phyloP scores from a whole-genome alignment of 1,284 basidiomycete genomes.

The Coniophora puteana region DNA sequence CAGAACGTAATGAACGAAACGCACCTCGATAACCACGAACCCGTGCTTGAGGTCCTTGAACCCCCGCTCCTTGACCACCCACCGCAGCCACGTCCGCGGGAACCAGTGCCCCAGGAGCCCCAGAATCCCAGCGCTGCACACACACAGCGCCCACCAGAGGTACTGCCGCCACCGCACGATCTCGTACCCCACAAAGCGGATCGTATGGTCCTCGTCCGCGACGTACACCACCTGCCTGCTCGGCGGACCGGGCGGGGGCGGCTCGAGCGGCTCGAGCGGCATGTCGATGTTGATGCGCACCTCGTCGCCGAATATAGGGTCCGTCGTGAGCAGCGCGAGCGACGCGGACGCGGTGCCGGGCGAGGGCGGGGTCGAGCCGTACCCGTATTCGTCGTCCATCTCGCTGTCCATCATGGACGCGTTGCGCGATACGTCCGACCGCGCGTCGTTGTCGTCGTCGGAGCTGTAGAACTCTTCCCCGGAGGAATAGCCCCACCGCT shows the following conservation, averaged over 20 bases:
- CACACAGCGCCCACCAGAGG: conserved; percentile 73
- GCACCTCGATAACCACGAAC: conserved; percentile 88
- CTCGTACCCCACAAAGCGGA: conserved; percentile 91
- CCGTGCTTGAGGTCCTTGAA: conserved; percentile 75
- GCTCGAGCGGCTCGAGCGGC: conserved; percentile 52
- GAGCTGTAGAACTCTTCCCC: conserved; percentile 56
- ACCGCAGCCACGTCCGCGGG: conserved; percentile 85
- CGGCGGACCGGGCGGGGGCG: conserved; percentile 72
- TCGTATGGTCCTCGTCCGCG: conserved; percentile 86
- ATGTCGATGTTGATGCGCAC: conserved; percentile 75
- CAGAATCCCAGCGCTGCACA: conserved; percentile 73
- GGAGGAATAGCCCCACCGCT: conserved; percentile 79
- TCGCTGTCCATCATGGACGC: conserved; percentile 46
- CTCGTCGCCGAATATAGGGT: conserved; percentile 79
- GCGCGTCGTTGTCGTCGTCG: conserved; percentile 22
- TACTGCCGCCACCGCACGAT: conserved; percentile 59
- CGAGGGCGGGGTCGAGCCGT: conserved; percentile 65
- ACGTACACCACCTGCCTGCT: conserved; percentile 87
- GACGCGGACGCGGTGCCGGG: conserved; percentile 40
- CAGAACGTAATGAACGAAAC: conserved; percentile 24
- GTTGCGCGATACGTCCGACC: conserved; percentile 26
- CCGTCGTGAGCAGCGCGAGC: conserved; percentile 65
- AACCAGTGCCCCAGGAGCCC: conserved; percentile 92
- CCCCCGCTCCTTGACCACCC: conserved; percentile 80
- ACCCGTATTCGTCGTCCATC: no score